Conservation (phyloP, 2,329 filamentous ascomycete species). For the Fusarium keratoplasticum region DNA sequence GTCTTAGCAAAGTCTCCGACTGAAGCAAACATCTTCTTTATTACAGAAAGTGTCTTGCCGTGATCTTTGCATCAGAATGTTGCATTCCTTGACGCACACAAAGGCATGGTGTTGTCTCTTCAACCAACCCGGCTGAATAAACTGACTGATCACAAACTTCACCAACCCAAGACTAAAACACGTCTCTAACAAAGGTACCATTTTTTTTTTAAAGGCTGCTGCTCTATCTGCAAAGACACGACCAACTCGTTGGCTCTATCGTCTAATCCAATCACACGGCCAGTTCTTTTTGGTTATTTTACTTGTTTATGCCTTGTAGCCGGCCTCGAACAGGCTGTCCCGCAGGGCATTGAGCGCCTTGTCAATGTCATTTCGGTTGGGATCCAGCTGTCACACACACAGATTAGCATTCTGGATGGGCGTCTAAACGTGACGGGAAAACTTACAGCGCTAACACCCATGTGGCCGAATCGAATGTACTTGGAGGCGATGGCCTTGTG, state of each 20-base stretch:
- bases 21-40: neutral
- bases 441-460: conserved; percentile 90
- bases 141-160: conserved; percentile 5
- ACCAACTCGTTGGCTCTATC: conserved; percentile 16
- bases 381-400: conserved; percentile 68
- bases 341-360: conserved; percentile 84
- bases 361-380: conserved; percentile 83
- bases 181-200: conserved; percentile 6
- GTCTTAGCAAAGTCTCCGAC: neutral
- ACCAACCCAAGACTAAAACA: conserved; percentile 10
- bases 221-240: conserved; percentile 24
- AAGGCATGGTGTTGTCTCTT: neutral
- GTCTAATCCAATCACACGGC: conserved; percentile 28
- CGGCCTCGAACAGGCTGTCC: conserved; percentile 79
- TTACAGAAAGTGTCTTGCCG: neutral
- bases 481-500: conserved; percentile 95
- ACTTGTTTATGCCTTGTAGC: conserved; percentile 60
- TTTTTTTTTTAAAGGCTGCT: conserved; percentile 23
- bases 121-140: neutral
- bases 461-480: conserved; percentile 97
- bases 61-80: neutral
- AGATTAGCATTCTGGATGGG: conserved; percentile 32
- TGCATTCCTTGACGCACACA: neutral
- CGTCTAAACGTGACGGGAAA: conserved; percentile 31
- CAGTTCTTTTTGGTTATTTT: conserved; percentile 25